Evolutionary conservation across 108 stramenopile species (phyloP).

Genomic region (Cyclotella sp.): DNA sequence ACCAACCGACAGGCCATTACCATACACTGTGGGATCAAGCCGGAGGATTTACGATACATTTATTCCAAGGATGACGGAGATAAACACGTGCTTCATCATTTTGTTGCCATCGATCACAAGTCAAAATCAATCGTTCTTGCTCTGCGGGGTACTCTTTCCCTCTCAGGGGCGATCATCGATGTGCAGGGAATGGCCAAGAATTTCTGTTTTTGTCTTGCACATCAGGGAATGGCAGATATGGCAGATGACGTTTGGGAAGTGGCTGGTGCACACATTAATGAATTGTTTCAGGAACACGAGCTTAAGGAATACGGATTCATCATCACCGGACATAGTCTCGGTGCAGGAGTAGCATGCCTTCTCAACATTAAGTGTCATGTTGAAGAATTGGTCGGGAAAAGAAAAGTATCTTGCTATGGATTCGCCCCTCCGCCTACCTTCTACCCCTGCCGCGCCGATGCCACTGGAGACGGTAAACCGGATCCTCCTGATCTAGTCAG

Average conservation of each 20-base stretch:
- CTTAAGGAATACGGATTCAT: slow-evolving; percentile 24
- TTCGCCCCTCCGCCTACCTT: slow-evolving; percentile 29
- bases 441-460: slow-evolving; percentile 14
- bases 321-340: slow-evolving; percentile 26
- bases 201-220: slow-evolving; percentile 26
- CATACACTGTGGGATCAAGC: slow-evolving; percentile 24
- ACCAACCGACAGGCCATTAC: slow-evolving; percentile 22
- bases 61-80: slow-evolving; percentile 27
- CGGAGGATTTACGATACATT: slow-evolving; percentile 25
- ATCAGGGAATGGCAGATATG: slow-evolving; percentile 26
- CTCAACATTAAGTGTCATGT: slow-evolving; percentile 34
- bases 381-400: slow-evolving; percentile 18
- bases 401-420: slow-evolving; percentile 12
- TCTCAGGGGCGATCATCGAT: slow-evolving; percentile 20
- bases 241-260: slow-evolving; percentile 30
- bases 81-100: slow-evolving; percentile 26
- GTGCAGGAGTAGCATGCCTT: slow-evolving; percentile 21
- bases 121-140: slow-evolving; percentile 16
- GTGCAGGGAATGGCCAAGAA: slow-evolving; percentile 26
- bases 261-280: slow-evolving; percentile 13
- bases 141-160: slow-evolving; percentile 12
- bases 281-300: slow-evolving; percentile 10
- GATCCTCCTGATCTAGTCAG: slow-evolving; percentile 30
- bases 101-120: slow-evolving; percentile 25
- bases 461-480: slow-evolving; percentile 19